Evolutionary conservation across 345 rosid genomes (phyloP).

Genomic region (Pistacia integerrima): DNA sequence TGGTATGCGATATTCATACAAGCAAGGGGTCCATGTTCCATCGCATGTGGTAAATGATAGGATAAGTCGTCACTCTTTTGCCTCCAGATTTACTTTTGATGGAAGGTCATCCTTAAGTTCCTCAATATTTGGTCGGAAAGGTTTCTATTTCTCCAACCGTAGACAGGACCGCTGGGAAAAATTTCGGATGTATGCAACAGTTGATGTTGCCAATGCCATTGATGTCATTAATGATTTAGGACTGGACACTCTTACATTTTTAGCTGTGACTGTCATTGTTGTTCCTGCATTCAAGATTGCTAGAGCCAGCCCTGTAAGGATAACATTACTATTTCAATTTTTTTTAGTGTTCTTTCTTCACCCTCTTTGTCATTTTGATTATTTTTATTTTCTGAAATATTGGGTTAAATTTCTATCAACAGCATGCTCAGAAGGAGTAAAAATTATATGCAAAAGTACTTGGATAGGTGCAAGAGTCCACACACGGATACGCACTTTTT

Average conservation of each 20-base stretch:
- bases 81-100: slow-evolving; percentile 31
- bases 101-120: slow-evolving; percentile 32
- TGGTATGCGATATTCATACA: slow-evolving; percentile 20
- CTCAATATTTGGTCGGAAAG: slow-evolving; percentile 32
- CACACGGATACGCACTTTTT: too few relatives aligned
- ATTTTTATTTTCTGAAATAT: not conserved
- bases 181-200: slow-evolving; percentile 42
- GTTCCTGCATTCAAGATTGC: slow-evolving; percentile 85
- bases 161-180: slow-evolving; percentile 37
- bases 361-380: not conserved
- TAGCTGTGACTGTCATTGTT: slow-evolving; percentile 85
- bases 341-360: not conserved
- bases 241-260: slow-evolving; percentile 88
- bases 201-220: slow-evolving; percentile 77
- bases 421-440: too few relatives aligned
- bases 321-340: slow-evolving; percentile 5
- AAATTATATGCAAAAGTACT: too few relatives aligned
- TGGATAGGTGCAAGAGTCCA: too few relatives aligned
- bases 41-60: slow-evolving; percentile 29
- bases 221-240: slow-evolving; percentile 97
- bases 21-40: slow-evolving; percentile 24
- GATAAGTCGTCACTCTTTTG: slow-evolving; percentile 34
- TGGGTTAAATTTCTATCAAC: not conserved
- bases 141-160: slow-evolving; percentile 32
- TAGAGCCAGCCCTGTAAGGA: slow-evolving; percentile 90